Evolutionary conservation across 1,284 basidiomycete genomes (phyloP).

Genomic region (Cerioporus squamosus): DNA sequence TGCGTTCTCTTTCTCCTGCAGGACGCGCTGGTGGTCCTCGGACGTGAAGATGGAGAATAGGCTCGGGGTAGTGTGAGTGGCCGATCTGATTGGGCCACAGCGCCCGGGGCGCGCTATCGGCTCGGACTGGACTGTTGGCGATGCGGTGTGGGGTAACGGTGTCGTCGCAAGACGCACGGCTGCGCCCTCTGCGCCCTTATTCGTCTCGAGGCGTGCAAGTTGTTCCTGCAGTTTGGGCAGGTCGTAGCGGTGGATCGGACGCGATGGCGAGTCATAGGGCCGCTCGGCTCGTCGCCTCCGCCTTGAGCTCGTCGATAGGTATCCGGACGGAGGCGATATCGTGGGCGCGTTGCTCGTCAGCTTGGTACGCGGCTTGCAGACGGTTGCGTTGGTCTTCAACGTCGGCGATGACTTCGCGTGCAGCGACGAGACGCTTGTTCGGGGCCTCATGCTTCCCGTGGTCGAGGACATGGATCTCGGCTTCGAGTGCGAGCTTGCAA

Average conservation of each 20-base stretch:
- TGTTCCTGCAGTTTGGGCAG: slow-evolving; percentile 87
- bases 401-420: slow-evolving; percentile 82
- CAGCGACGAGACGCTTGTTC: slow-evolving; percentile 83
- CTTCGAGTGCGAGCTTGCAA: slow-evolving; percentile 90
- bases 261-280: slow-evolving; percentile 83
- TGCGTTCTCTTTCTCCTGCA: slow-evolving; percentile 93
- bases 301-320: slow-evolving; percentile 90
- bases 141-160: slow-evolving; percentile 90
- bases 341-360: slow-evolving; percentile 86
- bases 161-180: slow-evolving; percentile 62
- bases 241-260: slow-evolving; percentile 94
- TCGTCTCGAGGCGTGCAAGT: slow-evolving; percentile 73
- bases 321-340: slow-evolving; percentile 83
- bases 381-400: slow-evolving; percentile 93
- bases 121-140: too few species aligned
- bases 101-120: too few species aligned
- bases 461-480: slow-evolving; percentile 95
- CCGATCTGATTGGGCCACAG: slow-evolving; percentile 94
- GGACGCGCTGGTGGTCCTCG: slow-evolving; percentile 83
- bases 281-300: slow-evolving; percentile 98
- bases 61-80: slow-evolving; percentile 82
- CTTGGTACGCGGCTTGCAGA: slow-evolving; percentile 88
- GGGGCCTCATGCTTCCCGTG: slow-evolving; percentile 91
- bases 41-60: slow-evolving; percentile 90
- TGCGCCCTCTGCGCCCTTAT: slow-evolving; percentile 76